Evolutionary conservation across 495 filamentous ascomycete genomes (phyloP).

Genomic region (Penicillium simplicissimum): DNA sequence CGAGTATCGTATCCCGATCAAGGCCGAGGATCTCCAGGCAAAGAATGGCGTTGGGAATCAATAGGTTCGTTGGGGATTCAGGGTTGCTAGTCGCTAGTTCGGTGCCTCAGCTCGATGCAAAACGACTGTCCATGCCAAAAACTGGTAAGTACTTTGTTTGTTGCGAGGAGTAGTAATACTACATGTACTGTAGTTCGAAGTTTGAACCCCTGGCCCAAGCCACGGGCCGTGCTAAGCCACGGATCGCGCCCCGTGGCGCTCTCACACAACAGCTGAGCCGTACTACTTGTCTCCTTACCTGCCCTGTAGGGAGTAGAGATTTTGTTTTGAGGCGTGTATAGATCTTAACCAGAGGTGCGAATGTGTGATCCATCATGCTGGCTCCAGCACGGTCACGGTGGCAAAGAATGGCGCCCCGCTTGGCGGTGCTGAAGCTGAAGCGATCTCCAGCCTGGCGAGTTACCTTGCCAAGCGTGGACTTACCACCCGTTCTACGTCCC

Average conservation of each 20-base stretch:
- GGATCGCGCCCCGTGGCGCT: conserved; percentile 19
- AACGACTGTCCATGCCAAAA: background rate
- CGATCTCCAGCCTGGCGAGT: background rate
- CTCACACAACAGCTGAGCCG: conserved; percentile 18
- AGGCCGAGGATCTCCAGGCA: background rate
- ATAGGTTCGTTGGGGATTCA: background rate
- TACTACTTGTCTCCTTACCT: background rate
- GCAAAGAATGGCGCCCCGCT: conserved; percentile 3
- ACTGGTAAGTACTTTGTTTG: too few species aligned
- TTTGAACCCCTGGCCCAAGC: conserved; percentile 3
- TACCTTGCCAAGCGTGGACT: background rate
- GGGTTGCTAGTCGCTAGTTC: background rate
- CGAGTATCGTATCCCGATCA: background rate
- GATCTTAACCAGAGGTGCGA: background rate
- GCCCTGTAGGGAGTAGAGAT: background rate
- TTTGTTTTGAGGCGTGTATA: background rate
- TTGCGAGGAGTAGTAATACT: background rate
- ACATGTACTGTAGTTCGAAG: too few species aligned
- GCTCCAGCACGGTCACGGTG: background rate
- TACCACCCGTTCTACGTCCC: background rate
- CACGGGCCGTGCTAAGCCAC: conserved; percentile 24
- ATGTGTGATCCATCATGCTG: conserved; percentile 7
- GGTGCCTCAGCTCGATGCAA: conserved; percentile 2
- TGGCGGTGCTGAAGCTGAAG: conserved; percentile 1
- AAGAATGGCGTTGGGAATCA: background rate